Evolutionary conservation across 441 rosid genomes (phyloP), one percentile per base, ranked within the genome.

Genomic region (Isatis lusitanica): DNA sequence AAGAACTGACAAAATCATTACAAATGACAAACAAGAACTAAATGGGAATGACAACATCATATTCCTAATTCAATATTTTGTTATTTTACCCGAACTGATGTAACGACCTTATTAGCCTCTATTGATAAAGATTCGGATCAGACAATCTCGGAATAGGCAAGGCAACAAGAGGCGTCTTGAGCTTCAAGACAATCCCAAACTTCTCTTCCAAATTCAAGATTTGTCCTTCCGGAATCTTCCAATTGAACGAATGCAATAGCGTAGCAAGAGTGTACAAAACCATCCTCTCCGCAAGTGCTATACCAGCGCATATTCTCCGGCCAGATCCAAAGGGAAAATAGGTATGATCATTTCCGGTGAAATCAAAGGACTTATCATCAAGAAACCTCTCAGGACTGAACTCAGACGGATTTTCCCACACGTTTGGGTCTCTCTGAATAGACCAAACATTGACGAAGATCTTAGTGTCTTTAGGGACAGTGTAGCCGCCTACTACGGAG

Each of bases 131-230:
- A 52, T 65, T 66, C 0, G 58, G 12, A 72, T 72, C 59, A 0
- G 81, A 67, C 57, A 91, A 75, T 67, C 93, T 85, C 4, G 88
- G 85, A 0, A 76, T 59, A 0, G 92, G 91, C 66, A 88, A 73
- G 6, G 76, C 85, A 33, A 76, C 50, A 8, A 90, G 88, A 52
- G 95, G 83, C 6, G 66, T 78, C 78, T 87, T 84, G 26, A 86
- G 68, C 90, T 87, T 92, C 78, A 88, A 4, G 3, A 86, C 88
- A 62, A 90, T 85, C 56, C 96, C 96, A 77, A 85, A 88, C 81
- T 88, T 82, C 74, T 92, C 94, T 4, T 83, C 38, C 24, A 86
- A 67, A 55, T 76, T 78, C 61, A 83, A 6, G 47, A 73, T 63
- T 7, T 73, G 43, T 6, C 78, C 82, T 38, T 72, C 73, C 0